These are phyloP conservation scores for Cyberlindnera subsufficiens DNA, from an alignment of 805 yeast species.

Conservation along the genomic window DNA sequence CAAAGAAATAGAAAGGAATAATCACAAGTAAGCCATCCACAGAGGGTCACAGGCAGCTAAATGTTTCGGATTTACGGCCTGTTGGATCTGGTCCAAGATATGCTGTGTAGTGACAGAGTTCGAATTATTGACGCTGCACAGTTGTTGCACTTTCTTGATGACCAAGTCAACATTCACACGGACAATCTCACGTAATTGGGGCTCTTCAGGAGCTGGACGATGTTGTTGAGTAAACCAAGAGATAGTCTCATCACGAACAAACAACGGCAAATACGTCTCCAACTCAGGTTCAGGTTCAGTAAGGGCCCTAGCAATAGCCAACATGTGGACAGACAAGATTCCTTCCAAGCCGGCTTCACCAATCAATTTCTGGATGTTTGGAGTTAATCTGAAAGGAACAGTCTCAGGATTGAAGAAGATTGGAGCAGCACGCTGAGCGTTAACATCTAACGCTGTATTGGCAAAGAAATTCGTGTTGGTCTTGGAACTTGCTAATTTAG, in stretches of 20 bases:
- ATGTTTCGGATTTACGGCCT: slow-evolving; percentile 92
- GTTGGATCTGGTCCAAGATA: slow-evolving; percentile 82
- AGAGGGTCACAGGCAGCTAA: slow-evolving; percentile 85
- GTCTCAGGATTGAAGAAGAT: slow-evolving; percentile 86
- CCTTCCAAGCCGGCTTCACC: slow-evolving; percentile 96
- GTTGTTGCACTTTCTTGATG: slow-evolving; percentile 68
- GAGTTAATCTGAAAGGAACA: slow-evolving; percentile 95
- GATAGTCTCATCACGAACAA: slow-evolving; percentile 91
- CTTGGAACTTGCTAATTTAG: slow-evolving; percentile 55
- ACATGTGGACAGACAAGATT: slow-evolving; percentile 73
- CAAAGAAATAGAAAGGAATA: not conserved
- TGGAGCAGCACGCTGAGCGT: slow-evolving; percentile 44
- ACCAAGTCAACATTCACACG: slow-evolving; percentile 82
- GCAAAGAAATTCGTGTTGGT: slow-evolving; percentile 31
- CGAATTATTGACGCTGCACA: slow-evolving; percentile 56
- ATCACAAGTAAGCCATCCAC: slow-evolving; percentile 86
- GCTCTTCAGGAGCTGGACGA: slow-evolving; percentile 75
- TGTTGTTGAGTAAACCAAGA: slow-evolving; percentile 92
- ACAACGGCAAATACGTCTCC: slow-evolving; percentile 86
- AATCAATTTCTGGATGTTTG: slow-evolving; percentile 87
- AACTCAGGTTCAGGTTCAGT: slow-evolving; percentile 89
- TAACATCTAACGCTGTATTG: slow-evolving; percentile 29
- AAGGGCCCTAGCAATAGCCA: slow-evolving; percentile 81
- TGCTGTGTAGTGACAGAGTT: slow-evolving; percentile 76
- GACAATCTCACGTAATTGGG: slow-evolving; percentile 81